Conservation (phyloP, 1,139 yeast species). For the Torulaspora globosa region DNA sequence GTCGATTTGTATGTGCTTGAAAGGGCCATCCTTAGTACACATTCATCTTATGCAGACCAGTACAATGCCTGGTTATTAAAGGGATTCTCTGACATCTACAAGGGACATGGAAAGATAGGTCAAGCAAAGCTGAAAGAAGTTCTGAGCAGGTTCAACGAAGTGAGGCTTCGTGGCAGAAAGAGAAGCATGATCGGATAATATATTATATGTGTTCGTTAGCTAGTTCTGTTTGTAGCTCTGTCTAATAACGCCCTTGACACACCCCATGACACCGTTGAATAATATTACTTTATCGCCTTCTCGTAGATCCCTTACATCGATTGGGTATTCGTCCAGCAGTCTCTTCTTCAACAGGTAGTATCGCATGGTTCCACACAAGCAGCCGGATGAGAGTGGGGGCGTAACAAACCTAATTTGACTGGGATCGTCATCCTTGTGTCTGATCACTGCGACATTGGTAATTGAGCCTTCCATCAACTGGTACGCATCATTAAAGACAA, state of each 20-base stretch:
- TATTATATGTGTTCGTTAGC: not conserved
- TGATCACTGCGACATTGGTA: slow-evolving; percentile 68
- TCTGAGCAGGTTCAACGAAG: slow-evolving; percentile 67
- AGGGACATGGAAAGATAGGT: slow-evolving; percentile 36
- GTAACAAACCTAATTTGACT: slow-evolving; percentile 62
- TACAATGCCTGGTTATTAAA: slow-evolving; percentile 69
- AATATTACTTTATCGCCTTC: slow-evolving; percentile 65
- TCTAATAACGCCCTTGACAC: slow-evolving; percentile 55
- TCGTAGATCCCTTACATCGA: slow-evolving; percentile 45
- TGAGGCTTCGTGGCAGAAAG: slow-evolving; percentile 87
- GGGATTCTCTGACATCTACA: slow-evolving; percentile 58
- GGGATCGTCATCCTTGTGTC: slow-evolving; percentile 34
- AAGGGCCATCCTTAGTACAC: slow-evolving; percentile 86
- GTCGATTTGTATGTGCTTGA: slow-evolving; percentile 93
- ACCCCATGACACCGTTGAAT: slow-evolving; percentile 83
- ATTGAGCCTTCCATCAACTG: slow-evolving; percentile 81
- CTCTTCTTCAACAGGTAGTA: slow-evolving; percentile 56
- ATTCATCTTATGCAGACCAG: slow-evolving; percentile 62
- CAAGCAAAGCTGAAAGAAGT: slow-evolving; percentile 52
- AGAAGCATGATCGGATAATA: slow-evolving; percentile 78
- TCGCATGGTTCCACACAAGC: slow-evolving; percentile 81
- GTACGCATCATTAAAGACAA: slow-evolving; percentile 57
- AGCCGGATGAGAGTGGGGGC: slow-evolving; percentile 71
- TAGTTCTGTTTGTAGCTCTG: slow-evolving; percentile 9
- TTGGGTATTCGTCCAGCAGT: slow-evolving; percentile 51